Conservation (phyloP, 805 yeast genomes). For the Maudiozyma saulgeensis region DNA sequence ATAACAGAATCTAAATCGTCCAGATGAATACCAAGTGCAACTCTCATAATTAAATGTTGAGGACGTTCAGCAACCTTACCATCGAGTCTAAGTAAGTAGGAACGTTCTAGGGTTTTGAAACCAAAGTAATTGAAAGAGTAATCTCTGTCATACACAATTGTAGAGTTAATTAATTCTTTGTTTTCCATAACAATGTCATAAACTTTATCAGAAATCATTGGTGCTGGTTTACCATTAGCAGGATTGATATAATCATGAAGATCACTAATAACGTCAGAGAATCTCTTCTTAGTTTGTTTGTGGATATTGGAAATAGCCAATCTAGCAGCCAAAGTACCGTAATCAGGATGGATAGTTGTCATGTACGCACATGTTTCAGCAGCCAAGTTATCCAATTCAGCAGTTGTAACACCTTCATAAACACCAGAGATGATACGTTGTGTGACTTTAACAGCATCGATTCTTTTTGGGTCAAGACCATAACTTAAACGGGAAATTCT, state of each 20-base stretch:
- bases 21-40: slow-evolving; percentile 81
- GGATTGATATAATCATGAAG: slow-evolving; percentile 71
- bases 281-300: slow-evolving; percentile 77
- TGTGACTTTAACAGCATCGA: slow-evolving; percentile 85
- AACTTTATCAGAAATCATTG: slow-evolving; percentile 53
- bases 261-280: slow-evolving; percentile 58
- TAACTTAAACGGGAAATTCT: slow-evolving; percentile 84
- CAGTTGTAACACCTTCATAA: slow-evolving; percentile 86
- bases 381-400: slow-evolving; percentile 66
- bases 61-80: slow-evolving; percentile 74
- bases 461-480: slow-evolving; percentile 78
- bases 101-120: slow-evolving; percentile 75
- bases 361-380: slow-evolving; percentile 94
- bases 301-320: slow-evolving; percentile 86
- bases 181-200: slow-evolving; percentile 52
- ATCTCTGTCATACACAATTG: slow-evolving; percentile 68
- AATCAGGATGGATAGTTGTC: slow-evolving; percentile 97
- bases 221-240: slow-evolving; percentile 46
- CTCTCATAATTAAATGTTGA: slow-evolving; percentile 80
- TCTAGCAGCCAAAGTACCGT: slow-evolving; percentile 87
- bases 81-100: slow-evolving; percentile 58
- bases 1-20: slow-evolving; percentile 48
- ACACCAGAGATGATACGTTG: slow-evolving; percentile 75
- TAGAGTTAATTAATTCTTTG: slow-evolving; percentile 53
- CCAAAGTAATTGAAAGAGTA: slow-evolving; percentile 74